Base-by-base conservation (phyloP, 768 basidiomycete genomes). In the Lactarius hatsudake region DNA sequence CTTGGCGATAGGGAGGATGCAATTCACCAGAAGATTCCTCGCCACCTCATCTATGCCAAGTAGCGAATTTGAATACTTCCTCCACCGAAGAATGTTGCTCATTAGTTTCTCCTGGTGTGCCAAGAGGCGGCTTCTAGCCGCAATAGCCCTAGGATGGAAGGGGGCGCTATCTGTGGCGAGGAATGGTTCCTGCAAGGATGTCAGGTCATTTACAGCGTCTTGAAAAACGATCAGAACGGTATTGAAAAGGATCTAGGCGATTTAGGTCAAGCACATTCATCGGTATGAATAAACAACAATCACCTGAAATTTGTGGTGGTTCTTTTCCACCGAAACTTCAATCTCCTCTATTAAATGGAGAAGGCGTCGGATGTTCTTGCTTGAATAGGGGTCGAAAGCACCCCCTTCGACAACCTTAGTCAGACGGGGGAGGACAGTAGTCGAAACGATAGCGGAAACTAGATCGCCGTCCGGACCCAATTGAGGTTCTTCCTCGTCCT, bases 381-480 rank as follows among this genome's bases (percentile, higher is more conserved):
- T 79, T 2, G 94, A 96, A 76, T 93, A 94, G 1, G 90, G 87
- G 74, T 97, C 90, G 62, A 95, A 79, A 5, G 84, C 90, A 30
- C 95, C 94, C n/a, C 82, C 82, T 64, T 89, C 86, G n/a, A 97
- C 74, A 28, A 91, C 73, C 71, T 86, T 90, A 73, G 83, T 84
- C 10, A 97, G 73, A 58, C 88, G 81, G 10, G 95, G 93, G 43
- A 90, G 85, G 53, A 96, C 80, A 0, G 88, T 87, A 0, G 91
- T 91, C n/a, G 90, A 87, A 20, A 96, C 83, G 88, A 96, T 94
- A 0, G 90, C 87, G 15, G 91, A 86, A 40, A 94, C 90, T 28
- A 97, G 80, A 73, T 97, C 94, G 10, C 91, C 94, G 67, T 94
- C 93, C 0, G 91, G 86, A 1, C 92, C 90, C 26, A 92, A 76